Base-by-base conservation (phyloP, 208 protist genomes). In the Herpetomonas muscarum region DNA sequence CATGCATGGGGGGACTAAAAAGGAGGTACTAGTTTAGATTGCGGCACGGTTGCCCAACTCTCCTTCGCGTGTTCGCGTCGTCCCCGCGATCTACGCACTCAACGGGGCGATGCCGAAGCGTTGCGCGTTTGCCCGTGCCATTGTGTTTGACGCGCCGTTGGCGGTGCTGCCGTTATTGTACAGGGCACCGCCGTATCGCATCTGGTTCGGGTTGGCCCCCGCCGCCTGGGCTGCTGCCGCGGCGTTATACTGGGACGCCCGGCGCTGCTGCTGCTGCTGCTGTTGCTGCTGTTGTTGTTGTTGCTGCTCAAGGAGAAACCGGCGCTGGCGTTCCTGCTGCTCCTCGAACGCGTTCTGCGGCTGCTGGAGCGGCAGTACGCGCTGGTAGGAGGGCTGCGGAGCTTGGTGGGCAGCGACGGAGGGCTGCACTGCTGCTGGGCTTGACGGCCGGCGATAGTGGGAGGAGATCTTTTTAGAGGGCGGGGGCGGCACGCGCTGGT, bases 61-160 rank as follows among this genome's bases (percentile, higher is more conserved):
- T n/a, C n/a, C n/a, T n/a, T n/a, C n/a, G n/a, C n/a, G n/a, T n/a
- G n/a, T n/a, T n/a, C n/a, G 6, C 19, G 10, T 21, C 25, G 19
- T 25, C 9, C 47, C 29, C 13, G 5, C 12, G 21, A n/a, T 31
- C 21, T 30, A 37, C 29, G 58, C 10, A 2, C 31, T 55, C 25
- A 82, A 49, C 5, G 70, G 26, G 26, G 61, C 31, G 36, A 82
- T 78, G 25, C 76, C 70, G 26, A 82, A 82, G 15, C 64, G 70
- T 26, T 69, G 55, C 12, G 63, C 45, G 34, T 67, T 79, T 1
- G 57, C 62, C 13, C 60, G 19, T 55, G 55, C 32, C 44, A 34
- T 39, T 4, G 17, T 15, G 7, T 2, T 58, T 22, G 29, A 42
- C 19, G 32, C 34, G 34, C 21, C 9, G 13, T 58, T 42, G 15